Conservation (phyloP, 768 basidiomycete genomes). For the Lactifluus hygrophoroides region DNA sequence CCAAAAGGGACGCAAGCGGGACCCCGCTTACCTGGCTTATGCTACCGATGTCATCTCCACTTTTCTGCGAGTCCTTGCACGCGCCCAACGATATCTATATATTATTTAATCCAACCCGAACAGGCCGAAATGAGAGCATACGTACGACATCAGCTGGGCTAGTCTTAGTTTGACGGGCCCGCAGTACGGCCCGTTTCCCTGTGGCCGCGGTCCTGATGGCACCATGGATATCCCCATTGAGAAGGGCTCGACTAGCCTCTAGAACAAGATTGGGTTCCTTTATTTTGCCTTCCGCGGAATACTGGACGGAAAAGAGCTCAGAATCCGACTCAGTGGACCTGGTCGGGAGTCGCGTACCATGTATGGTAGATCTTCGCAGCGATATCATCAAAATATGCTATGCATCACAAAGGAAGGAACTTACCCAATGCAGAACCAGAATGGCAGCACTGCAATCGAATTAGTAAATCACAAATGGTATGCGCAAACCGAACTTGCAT, state of each 20-base stretch:
- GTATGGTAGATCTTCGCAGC: slow-evolving; percentile 30
- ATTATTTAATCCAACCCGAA: background rate
- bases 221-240: slow-evolving; percentile 69
- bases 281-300: slow-evolving; percentile 91
- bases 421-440: slow-evolving; percentile 39
- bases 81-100: slow-evolving; percentile 75
- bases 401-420: background rate
- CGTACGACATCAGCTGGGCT: slow-evolving; percentile 86
- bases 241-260: slow-evolving; percentile 79
- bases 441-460: slow-evolving; percentile 34
- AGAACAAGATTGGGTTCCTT: slow-evolving; percentile 88
- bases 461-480: slow-evolving; percentile 7
- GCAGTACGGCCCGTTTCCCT: slow-evolving; percentile 50
- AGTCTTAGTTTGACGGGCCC: slow-evolving; percentile 46
- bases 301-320: slow-evolving; percentile 34
- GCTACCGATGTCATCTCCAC: slow-evolving; percentile 74
- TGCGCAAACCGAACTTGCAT: slow-evolving; percentile 31
- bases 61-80: slow-evolving; percentile 82
- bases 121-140: slow-evolving; percentile 17
- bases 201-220: slow-evolving; percentile 75
- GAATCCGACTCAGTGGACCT: background rate
- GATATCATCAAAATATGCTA: background rate
- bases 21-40: slow-evolving; percentile 61
- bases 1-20: background rate
- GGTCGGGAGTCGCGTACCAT: slow-evolving; percentile 16